These are phyloP conservation scores for Naematelia encephala DNA, from an alignment of 768 basidiomycete species.

Conservation along the genomic window DNA sequence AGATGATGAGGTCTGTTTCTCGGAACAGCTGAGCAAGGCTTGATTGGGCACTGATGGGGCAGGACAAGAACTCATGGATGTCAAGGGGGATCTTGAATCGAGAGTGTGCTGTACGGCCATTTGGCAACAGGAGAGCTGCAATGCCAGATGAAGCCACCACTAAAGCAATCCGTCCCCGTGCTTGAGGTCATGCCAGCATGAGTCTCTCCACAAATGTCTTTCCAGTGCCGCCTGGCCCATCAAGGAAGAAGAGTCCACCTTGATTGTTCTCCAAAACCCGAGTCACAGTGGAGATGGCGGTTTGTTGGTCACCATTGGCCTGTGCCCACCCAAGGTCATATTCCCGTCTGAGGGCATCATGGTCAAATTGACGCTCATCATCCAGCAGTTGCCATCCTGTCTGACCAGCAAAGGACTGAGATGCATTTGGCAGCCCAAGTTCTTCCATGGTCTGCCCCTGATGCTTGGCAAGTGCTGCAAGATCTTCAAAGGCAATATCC, in stretches of 20 bases:
- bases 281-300: constrained; percentile 48
- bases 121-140: constrained; percentile 54
- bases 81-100: constrained; percentile 58
- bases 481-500: constrained; percentile 55
- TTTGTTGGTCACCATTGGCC: not conserved
- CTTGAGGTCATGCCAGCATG: constrained; percentile 45
- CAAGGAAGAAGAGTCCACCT: constrained; percentile 52
- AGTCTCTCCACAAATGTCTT: constrained; percentile 56
- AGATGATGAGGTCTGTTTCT: constrained; percentile 52
- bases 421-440: constrained; percentile 6
- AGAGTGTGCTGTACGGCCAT: constrained; percentile 57
- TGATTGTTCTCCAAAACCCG: constrained; percentile 30
- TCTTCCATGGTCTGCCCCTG: constrained; percentile 37
- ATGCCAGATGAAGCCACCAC: constrained; percentile 59
- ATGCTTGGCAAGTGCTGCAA: constrained; percentile 46
- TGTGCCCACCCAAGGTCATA: not conserved
- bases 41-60: constrained; percentile 50
- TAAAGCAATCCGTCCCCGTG: constrained; percentile 52
- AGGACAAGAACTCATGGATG: constrained; percentile 45
- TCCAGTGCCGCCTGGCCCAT: constrained; percentile 55
- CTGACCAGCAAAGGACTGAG: not conserved
- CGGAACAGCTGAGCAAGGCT: constrained; percentile 50
- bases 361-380: not conserved
- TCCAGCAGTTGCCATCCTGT: not conserved
- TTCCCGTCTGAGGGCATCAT: not conserved